Conservation (phyloP, 2,329 filamentous ascomycete genomes). For the Elsinoe batatas region DNA sequence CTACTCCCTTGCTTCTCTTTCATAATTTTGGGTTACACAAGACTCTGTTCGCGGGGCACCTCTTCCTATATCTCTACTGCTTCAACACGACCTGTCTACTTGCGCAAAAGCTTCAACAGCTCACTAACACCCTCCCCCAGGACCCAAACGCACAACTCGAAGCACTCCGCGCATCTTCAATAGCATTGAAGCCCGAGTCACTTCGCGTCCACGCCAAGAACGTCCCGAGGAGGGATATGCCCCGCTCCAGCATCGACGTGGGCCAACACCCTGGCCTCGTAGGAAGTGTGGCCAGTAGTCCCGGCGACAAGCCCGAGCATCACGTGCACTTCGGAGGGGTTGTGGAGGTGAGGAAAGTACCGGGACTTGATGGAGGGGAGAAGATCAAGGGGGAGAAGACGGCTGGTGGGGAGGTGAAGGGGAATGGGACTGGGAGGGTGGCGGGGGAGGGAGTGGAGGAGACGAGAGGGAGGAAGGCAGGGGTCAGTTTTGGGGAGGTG, state of each 20-base stretch:
- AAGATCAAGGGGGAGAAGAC: not conserved
- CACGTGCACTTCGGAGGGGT: not conserved
- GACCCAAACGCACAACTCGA: slow-evolving; percentile 39
- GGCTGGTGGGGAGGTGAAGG: not conserved
- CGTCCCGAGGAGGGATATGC: slow-evolving; percentile 25
- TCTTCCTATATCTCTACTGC: not conserved
- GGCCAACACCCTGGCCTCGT: not conserved
- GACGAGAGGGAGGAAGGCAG: not conserved
- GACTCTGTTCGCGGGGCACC: not conserved
- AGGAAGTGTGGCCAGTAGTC: not conserved
- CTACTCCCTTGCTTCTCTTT: not conserved
- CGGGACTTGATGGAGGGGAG: too few species aligned
- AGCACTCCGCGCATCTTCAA: slow-evolving; percentile 36
- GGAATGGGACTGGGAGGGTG: not conserved
- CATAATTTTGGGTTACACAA: not conserved
- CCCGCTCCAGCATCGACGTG: slow-evolving; percentile 12
- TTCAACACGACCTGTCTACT: not conserved
- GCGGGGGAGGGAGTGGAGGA: not conserved
- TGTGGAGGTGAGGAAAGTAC: not conserved
- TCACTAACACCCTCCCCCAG: slow-evolving; percentile 24
- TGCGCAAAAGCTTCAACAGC: not conserved
- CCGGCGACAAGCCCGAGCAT: slow-evolving; percentile 2
- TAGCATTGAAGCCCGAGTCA: slow-evolving; percentile 26
- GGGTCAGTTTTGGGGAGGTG: not conserved
- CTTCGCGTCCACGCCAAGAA: slow-evolving; percentile 22